phyloP scores from a whole-genome alignment of 169 alveolate genomes.

The Cryptosporidium ryanae region DNA sequence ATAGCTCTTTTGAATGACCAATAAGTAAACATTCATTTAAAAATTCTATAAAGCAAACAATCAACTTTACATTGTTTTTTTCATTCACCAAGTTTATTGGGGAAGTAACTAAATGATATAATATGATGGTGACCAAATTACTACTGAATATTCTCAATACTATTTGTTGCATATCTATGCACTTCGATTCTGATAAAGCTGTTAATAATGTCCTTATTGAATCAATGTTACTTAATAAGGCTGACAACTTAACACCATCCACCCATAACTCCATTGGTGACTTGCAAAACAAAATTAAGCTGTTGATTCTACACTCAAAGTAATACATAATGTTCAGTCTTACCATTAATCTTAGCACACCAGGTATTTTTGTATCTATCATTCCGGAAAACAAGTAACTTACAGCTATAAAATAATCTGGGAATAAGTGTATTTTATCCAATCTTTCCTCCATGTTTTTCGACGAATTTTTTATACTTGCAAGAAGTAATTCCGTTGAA shows the following conservation, averaged over 20 bases:
- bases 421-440: slow-evolving; percentile 40
- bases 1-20: slow-evolving; percentile 63
- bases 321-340: slow-evolving; percentile 55
- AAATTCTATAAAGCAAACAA: slow-evolving; percentile 49
- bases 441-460: slow-evolving; percentile 1
- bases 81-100: slow-evolving; percentile 55
- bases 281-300: slow-evolving; percentile 45
- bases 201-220: slow-evolving; percentile 56
- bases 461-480: slow-evolving; percentile 15
- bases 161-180: slow-evolving; percentile 45
- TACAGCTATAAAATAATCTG: slow-evolving; percentile 61
- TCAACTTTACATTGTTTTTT: slow-evolving; percentile 40
- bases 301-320: slow-evolving; percentile 63
- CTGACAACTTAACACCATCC: slow-evolving; percentile 31
- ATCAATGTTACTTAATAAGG: slow-evolving; percentile 47
- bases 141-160: slow-evolving; percentile 48
- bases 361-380: slow-evolving; percentile 73
- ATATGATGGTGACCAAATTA: slow-evolving; percentile 44
- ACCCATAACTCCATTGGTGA: slow-evolving; percentile 55
- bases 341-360: slow-evolving; percentile 56
- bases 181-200: slow-evolving; percentile 33
- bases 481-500: slow-evolving; percentile 27
- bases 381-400: slow-evolving; percentile 60
- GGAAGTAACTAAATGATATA: slow-evolving; percentile 32
- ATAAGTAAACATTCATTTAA: slow-evolving; percentile 68